Percentiles rank a stretch among this genome's conserved stretches.
Conservation (phyloP, 176 grass and related monocot genomes). For the Musa beccarii region DNA sequence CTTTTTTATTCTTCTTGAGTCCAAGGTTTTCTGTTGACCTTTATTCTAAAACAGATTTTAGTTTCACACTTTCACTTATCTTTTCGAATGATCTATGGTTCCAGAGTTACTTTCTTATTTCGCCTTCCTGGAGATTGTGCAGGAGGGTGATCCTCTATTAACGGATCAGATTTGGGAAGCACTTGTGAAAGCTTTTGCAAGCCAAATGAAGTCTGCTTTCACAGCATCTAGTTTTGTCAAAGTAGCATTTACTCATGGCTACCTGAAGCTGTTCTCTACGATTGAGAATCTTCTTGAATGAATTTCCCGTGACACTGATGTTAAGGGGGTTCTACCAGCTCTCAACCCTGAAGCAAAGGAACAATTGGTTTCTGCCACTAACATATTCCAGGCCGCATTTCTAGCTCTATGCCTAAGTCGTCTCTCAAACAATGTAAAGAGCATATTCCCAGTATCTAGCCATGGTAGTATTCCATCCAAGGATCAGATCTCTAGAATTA, state of each 20-base stretch:
- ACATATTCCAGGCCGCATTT: conserved; percentile 80
- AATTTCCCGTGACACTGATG: conserved; percentile 80
- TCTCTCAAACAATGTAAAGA: conserved; percentile 88
- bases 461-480: conserved; percentile 90
- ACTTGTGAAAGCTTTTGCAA: conserved; percentile 85
- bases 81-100: neutral
- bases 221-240: conserved; percentile 95
- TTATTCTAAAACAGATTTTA: neutral
- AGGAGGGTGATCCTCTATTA: conserved; percentile 92
- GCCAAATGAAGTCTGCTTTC: conserved; percentile 83
- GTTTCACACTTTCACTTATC: neutral
- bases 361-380: conserved; percentile 68
- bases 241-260: conserved; percentile 92
- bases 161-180: conserved; percentile 98
- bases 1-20: neutral
- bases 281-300: conserved; percentile 91
- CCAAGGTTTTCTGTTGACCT: neutral
- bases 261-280: conserved; percentile 78
- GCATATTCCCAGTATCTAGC: conserved; percentile 76
- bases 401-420: conserved; percentile 78
- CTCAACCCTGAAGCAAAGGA: conserved; percentile 58
- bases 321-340: conserved; percentile 82
- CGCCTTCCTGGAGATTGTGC: neutral
- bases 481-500: conserved; percentile 83
- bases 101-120: neutral